Percentiles rank a stretch among this genome's conserved stretches.
phyloP scores from a whole-genome alignment of 2,329 filamentous ascomycete species.

The Eutypa lata region DNA sequence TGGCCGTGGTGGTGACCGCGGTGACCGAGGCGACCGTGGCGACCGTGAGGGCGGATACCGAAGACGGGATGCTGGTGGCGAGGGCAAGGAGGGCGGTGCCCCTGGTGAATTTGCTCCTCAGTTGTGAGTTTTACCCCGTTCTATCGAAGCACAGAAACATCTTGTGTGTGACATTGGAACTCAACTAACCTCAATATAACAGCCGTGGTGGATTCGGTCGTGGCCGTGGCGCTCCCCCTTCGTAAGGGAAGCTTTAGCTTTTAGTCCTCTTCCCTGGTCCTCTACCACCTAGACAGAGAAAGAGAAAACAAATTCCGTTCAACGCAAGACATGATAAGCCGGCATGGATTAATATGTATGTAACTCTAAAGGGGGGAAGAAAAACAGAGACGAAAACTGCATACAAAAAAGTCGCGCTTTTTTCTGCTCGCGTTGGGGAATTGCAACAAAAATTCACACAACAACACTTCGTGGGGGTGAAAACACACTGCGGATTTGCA shows the following conservation, averaged over 20 bases:
- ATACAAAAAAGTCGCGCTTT: constrained; percentile 41
- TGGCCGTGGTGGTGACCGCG: constrained; percentile 65
- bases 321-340: constrained; percentile 26
- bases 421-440: constrained; percentile 35
- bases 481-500: constrained; percentile 39
- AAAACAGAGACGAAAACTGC: constrained; percentile 34
- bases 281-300: too few species aligned
- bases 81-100: constrained; percentile 87
- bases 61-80: constrained; percentile 80
- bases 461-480: constrained; percentile 41
- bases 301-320: constrained; percentile 25
- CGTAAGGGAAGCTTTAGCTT: constrained; percentile 44
- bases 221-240: constrained; percentile 77
- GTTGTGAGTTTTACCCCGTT: constrained; percentile 59
- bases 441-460: too few species aligned
- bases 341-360: constrained; percentile 19
- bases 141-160: not conserved
- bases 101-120: constrained; percentile 88
- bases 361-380: constrained; percentile 28
- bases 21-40: constrained; percentile 73
- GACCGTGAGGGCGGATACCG: constrained; percentile 89
- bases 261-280: constrained; percentile 19
- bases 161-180: too few species aligned
- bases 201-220: constrained; percentile 86
- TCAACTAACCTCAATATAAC: constrained; percentile 32